Evolutionary conservation across 2,329 filamentous ascomycete species (phyloP).

Genomic region (Peltaster fructicola): DNA sequence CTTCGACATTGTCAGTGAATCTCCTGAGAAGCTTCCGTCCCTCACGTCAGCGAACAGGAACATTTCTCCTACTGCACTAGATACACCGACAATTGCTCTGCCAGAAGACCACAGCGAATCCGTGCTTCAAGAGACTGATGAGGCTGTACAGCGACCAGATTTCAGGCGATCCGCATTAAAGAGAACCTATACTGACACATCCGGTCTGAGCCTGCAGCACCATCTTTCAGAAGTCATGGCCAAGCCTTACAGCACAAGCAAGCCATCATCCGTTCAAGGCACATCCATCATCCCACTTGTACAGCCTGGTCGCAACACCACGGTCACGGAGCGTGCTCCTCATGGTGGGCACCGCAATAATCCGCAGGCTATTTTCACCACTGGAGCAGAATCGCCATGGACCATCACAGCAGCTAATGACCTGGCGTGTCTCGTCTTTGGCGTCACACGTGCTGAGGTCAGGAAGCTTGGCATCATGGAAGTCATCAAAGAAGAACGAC

Average conservation of each 20-base stretch:
- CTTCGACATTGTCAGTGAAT: constrained; percentile 40
- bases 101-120: no score
- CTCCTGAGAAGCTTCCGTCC: constrained; percentile 4
- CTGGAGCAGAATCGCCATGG: constrained; percentile 78
- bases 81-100: no score
- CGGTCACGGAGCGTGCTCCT: constrained; percentile 24
- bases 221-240: constrained; percentile 73
- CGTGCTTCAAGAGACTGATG: no score
- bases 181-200: constrained; percentile 74
- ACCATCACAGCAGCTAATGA: constrained; percentile 95
- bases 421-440: constrained; percentile 90
- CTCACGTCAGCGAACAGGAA: constrained; percentile 1
- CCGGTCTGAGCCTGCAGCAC: constrained; percentile 55
- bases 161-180: constrained; percentile 36
- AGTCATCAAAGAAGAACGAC: constrained; percentile 76
- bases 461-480: constrained; percentile 89
- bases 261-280: no score
- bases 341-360: constrained; percentile 84
- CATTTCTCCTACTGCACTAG: constrained; percentile 1
- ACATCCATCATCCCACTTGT: constrained; percentile 22
- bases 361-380: constrained; percentile 95
- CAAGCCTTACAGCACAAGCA: constrained; percentile 53
- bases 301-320: constrained; percentile 17
- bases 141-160: constrained; percentile 9
- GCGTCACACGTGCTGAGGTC: constrained; percentile 92